Evolutionary conservation across 169 alveolate species (phyloP), one percentile per base, ranked within the genome.

Genomic region (Plasmodium gonderi): DNA sequence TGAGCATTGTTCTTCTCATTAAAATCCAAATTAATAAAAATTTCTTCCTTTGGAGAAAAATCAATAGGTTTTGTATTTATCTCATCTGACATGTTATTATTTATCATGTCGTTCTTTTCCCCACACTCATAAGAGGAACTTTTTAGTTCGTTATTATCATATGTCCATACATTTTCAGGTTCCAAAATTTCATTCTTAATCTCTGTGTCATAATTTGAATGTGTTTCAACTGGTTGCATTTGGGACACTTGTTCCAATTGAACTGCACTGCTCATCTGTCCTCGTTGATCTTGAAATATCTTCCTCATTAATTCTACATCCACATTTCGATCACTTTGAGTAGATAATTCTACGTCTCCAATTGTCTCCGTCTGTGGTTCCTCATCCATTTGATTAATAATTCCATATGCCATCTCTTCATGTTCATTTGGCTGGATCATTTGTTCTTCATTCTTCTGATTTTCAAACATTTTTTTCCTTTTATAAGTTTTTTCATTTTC

Each of bases 391-490:
- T n/a, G n/a, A n/a, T n/a, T n/a, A n/a, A n/a, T n/a, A n/a, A n/a
- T n/a, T n/a, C n/a, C n/a, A n/a, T n/a, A n/a, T n/a, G n/a, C n/a
- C n/a, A n/a, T n/a, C 72, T 60, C 65, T 47, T 77, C 69, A 51
- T 6, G 9, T 47, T 51, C 54, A 33, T 9, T 29, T 8, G n/a
- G n/a, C 5, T 33, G 8, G 64, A 69, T n/a, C 42, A 9, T 36
- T 33, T 36, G 23, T 12, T 79, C 79, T 80, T 80, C 91, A 17
- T 36, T 17, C 40, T 42, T 42, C 64, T 64, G 80, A 2, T 40
- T 31, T 14, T 65, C 44, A 7, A 17, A 23, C 74, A 72, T 42
- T 65, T 68, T 80, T 65, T 80, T 65, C 65, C 74, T 80, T 40
- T 80, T 80, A 23, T 3, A 45, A 2, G 60, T 5, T 40, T 26